These are phyloP conservation scores for Dissophora globulifera DNA, from an alignment of 192 early-diverging fungal species.

Conservation along the genomic window DNA sequence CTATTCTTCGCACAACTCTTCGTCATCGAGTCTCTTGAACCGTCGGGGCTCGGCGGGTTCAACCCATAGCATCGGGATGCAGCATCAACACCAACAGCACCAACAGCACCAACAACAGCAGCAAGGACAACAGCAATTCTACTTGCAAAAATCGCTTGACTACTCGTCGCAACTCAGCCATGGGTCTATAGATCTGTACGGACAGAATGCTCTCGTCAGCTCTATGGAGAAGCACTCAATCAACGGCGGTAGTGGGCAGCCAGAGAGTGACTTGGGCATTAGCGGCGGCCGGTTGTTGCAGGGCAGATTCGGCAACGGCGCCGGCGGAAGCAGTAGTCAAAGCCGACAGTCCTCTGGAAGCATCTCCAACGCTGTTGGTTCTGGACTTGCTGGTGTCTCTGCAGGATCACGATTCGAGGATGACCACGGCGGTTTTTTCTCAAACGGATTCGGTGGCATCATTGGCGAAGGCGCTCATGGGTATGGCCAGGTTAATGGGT, in stretches of 20 bases:
- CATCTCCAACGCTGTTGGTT: constrained; percentile 1
- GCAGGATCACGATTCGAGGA: constrained; percentile 30
- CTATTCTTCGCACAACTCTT: constrained; percentile 31
- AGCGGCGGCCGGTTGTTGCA: constrained; percentile 13
- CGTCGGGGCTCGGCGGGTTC: constrained; percentile 43
- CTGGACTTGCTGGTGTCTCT: constrained; percentile 3
- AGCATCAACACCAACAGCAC: constrained; percentile 24
- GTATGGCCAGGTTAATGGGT: constrained; percentile 15
- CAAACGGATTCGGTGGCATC: constrained; percentile 46
- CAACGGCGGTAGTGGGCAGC: not conserved
- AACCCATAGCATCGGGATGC: constrained; percentile 17
- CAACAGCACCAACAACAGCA: no score
- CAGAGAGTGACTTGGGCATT: constrained; percentile 15
- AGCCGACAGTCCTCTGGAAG: constrained; percentile 8
- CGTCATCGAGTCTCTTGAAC: constrained; percentile 28
- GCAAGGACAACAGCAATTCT: no score
- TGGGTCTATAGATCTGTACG: constrained; percentile 13
- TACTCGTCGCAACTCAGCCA: constrained; percentile 5
- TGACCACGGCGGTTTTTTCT: constrained; percentile 36
- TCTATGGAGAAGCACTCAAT: constrained; percentile 23
- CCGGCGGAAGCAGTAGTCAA: no score
- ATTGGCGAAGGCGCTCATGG: constrained; percentile 33
- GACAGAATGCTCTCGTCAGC: constrained; percentile 13
- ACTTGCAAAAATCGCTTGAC: constrained; percentile 14
- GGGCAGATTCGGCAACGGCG: constrained; percentile 1